Evolutionary conservation across 2,329 filamentous ascomycete species (phyloP).

Genomic region (Elsinoe arachidis): DNA sequence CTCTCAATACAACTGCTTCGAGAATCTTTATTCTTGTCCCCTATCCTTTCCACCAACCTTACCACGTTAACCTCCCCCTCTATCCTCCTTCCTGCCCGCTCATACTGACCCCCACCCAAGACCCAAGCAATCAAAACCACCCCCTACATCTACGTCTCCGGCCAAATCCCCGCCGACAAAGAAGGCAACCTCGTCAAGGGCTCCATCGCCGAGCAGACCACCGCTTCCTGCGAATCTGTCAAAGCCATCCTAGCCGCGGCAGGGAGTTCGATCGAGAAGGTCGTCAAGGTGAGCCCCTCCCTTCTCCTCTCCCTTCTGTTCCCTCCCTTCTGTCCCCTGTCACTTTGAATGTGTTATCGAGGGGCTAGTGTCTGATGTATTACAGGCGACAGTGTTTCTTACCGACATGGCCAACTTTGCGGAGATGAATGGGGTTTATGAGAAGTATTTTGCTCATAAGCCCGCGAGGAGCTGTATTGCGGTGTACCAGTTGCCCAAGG

Average conservation of each 20-base stretch:
- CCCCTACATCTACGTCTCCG: conserved; percentile 61
- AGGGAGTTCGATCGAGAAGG: conserved; percentile 65
- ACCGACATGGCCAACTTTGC: conserved; percentile 85
- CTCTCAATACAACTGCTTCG: no score
- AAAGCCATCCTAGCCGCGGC: conserved; percentile 74
- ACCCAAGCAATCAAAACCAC: conserved; percentile 57
- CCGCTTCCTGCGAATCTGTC: conserved; percentile 68
- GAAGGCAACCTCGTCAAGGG: conserved; percentile 53
- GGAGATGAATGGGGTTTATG: conserved; percentile 78
- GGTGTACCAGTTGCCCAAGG: conserved; percentile 79
- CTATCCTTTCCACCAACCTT: no score
- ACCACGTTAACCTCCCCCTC: no score
- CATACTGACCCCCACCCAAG: conserved; percentile 20
- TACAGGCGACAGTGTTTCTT: conserved; percentile 61
- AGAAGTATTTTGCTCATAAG: conserved; percentile 65
- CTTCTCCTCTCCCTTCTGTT: background rate
- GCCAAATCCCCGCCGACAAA: conserved; percentile 65
- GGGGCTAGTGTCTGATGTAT: background rate
- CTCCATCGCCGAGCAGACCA: conserved; percentile 59
- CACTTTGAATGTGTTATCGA: background rate
- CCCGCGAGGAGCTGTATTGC: conserved; percentile 84
- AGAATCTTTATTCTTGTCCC: no score
- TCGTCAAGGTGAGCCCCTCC: conserved; percentile 63
- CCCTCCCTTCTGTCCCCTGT: background rate
- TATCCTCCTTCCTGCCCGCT: background rate